These are phyloP conservation scores for Rhizophagus sp. DNA, from an alignment of 192 early-diverging fungal genomes.

Conservation along the genomic window DNA sequence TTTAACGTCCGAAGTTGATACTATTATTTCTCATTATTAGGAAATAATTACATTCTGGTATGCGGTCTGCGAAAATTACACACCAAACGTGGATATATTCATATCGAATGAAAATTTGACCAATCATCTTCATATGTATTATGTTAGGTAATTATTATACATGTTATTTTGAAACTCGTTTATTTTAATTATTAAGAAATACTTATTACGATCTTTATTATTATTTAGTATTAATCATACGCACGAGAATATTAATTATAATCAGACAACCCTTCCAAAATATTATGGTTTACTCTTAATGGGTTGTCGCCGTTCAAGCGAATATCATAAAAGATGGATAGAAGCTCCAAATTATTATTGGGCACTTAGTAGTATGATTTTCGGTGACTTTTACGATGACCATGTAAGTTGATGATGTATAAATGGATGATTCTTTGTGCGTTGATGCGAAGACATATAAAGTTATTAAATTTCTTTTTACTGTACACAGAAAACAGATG, in stretches of 20 bases:
- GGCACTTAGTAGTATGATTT: constrained; percentile 32
- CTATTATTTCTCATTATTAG: neutral
- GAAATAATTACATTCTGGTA: constrained; percentile 28
- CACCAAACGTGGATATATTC: neutral
- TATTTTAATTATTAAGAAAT: too few relatives aligned
- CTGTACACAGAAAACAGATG: constrained; percentile 25
- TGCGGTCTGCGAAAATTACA: constrained; percentile 8
- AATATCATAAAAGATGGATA: constrained; percentile 33
- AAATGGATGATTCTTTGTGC: neutral
- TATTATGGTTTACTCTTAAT: constrained; percentile 33
- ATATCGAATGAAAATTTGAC: neutral
- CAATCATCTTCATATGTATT: constrained; percentile 16
- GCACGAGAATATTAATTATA: constrained; percentile 30
- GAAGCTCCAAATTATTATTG: constrained; percentile 32
- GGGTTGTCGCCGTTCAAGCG: constrained; percentile 23
- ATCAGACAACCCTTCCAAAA: constrained; percentile 30
- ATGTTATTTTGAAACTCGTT: neutral
- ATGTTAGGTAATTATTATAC: constrained; percentile 23
- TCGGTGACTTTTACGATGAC: constrained; percentile 30
- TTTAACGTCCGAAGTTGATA: neutral
- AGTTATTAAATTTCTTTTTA: neutral
- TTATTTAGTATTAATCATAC: constrained; percentile 21
- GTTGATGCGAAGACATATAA: neutral
- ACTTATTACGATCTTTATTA: too few relatives aligned
- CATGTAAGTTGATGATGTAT: constrained; percentile 6